Evolutionary conservation across 495 filamentous ascomycete species (phyloP).

Genomic region (Trichocladium antarcticum): DNA sequence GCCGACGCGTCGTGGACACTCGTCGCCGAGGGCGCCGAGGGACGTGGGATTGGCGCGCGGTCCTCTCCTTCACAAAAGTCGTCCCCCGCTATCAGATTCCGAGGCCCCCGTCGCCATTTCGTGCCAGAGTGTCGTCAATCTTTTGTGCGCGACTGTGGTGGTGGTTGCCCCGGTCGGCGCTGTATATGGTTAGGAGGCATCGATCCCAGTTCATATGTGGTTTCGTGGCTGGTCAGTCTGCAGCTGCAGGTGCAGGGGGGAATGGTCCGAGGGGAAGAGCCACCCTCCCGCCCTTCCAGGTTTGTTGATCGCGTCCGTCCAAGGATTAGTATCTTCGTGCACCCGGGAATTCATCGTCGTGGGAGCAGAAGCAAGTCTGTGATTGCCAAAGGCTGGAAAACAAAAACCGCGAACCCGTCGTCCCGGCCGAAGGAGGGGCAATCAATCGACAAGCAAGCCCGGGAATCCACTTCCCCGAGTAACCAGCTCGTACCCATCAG

Average conservation of each 20-base stretch:
- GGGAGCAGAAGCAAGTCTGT: not conserved
- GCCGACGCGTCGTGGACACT: not conserved
- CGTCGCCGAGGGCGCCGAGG: slow-evolving; percentile 5
- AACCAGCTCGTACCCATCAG: too few species aligned
- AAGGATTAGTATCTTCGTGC: slow-evolving; percentile 6
- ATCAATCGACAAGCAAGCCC: slow-evolving; percentile 12
- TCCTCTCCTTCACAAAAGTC: slow-evolving; percentile 7
- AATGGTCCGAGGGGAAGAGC: not conserved
- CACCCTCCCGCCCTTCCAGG: not conserved
- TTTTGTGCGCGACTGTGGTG: slow-evolving; percentile 1
- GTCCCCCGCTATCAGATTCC: slow-evolving; percentile 1
- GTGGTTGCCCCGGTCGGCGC: not conserved
- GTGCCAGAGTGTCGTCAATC: slow-evolving; percentile 3
- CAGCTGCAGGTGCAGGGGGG: slow-evolving; percentile 3
- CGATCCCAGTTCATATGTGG: not conserved
- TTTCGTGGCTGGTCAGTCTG: not conserved
- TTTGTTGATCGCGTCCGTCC: not conserved
- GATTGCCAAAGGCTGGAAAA: not conserved
- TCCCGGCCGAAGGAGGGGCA: slow-evolving; percentile 16
- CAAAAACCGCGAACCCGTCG: not conserved
- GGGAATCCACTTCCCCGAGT: too few species aligned
- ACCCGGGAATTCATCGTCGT: slow-evolving; percentile 10
- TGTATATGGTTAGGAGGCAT: slow-evolving; percentile 8
- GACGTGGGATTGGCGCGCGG: slow-evolving; percentile 1
- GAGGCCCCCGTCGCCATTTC: not conserved